A percentile compares a stretch with the other conserved stretches of the same genome.
Evolutionary conservation across 257 asterid species (phyloP).

Genomic region (Jaltomata sinuosa): DNA sequence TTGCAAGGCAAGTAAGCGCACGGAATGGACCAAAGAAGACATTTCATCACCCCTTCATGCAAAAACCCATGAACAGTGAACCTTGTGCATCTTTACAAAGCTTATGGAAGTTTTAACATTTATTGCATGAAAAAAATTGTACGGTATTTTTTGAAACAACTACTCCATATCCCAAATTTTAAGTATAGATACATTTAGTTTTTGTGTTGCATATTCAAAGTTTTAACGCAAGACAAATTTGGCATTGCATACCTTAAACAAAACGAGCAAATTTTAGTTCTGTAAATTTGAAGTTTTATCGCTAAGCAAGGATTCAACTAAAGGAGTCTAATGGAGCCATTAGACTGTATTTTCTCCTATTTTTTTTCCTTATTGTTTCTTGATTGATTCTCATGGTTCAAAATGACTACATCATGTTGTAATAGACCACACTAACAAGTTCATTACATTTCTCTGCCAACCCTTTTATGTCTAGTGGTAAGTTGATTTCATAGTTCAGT

Average conservation of each 20-base stretch:
- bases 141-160: background rate
- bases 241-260: background rate
- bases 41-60: background rate
- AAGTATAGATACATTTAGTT: background rate
- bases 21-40: constrained; percentile 7
- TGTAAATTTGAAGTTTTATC: background rate
- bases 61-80: background rate
- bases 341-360: background rate
- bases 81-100: background rate
- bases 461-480: background rate
- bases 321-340: background rate
- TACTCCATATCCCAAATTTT: background rate
- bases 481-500: background rate
- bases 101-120: background rate
- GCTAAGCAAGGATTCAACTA: background rate
- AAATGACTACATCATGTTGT: background rate
- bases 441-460: background rate
- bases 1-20: constrained; percentile 2
- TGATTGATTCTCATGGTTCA: background rate
- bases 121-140: background rate
- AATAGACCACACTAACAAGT: background rate
- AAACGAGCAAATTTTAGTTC: background rate
- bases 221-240: background rate
- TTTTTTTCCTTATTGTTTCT: background rate
- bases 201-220: background rate